Evolutionary conservation across 1,284 basidiomycete species (phyloP).

Genomic region (Psilocybe mexicana): DNA sequence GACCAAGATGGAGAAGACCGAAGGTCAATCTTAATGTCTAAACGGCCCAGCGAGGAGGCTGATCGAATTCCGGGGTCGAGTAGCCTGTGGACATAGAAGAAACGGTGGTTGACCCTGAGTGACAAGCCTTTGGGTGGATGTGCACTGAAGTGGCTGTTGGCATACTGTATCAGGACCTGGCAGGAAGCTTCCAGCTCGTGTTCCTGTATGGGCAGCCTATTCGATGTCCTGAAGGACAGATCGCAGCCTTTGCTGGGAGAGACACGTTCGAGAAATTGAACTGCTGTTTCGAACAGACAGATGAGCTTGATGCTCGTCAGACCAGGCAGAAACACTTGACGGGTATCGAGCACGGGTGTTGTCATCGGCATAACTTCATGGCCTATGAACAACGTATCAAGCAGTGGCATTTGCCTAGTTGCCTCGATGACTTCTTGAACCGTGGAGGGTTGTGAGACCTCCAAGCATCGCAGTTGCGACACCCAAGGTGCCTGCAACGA

Average conservation of each 20-base stretch:
- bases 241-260: not conserved
- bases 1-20: not conserved
- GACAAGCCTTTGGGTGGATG: not conserved
- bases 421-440: not conserved
- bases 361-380: not conserved
- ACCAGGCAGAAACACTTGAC: not conserved
- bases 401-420: not conserved
- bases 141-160: not conserved
- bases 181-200: not conserved
- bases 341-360: not conserved
- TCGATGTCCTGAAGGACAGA: not conserved
- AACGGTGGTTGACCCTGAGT: not conserved
- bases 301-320: not conserved
- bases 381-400: not conserved
- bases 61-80: not conserved
- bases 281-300: not conserved
- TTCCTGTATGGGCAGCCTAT: not conserved
- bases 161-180: not conserved
- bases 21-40: not conserved
- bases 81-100: not conserved
- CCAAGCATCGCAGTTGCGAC: not conserved
- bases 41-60: not conserved
- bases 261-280: not conserved
- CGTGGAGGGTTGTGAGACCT: not conserved
- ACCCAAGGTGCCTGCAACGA: not conserved